Percentiles rank a stretch among this genome's conserved stretches.
Conservation (phyloP, 768 basidiomycete genomes). For the Agrocybe pediades region DNA sequence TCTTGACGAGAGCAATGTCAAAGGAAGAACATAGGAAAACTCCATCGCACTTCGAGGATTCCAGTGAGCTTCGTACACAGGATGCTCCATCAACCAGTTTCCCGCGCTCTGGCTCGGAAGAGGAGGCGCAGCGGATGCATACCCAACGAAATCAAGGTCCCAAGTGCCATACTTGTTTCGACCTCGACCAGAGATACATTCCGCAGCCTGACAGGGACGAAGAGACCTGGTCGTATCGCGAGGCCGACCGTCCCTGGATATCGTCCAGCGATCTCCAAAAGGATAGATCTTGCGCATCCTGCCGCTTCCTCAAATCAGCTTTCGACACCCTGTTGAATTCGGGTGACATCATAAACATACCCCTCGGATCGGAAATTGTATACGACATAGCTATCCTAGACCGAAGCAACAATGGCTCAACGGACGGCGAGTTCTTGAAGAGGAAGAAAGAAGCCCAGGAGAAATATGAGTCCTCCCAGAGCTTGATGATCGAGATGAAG, state of each 20-base stretch:
- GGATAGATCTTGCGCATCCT: slow-evolving; percentile 7
- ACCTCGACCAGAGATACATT: slow-evolving; percentile 12
- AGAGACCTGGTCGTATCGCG: slow-evolving; percentile 10
- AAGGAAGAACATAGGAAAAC: slow-evolving; percentile 2
- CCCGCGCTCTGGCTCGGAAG: too few species aligned
- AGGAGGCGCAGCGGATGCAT: too few species aligned
- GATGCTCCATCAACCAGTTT: neutral
- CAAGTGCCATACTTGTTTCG: slow-evolving; percentile 13
- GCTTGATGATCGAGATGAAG: slow-evolving; percentile 12
- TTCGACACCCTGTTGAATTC: too few species aligned
- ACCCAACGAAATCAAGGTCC: neutral
- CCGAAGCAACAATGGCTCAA: slow-evolving; percentile 2
- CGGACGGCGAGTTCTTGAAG: neutral
- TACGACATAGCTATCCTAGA: slow-evolving; percentile 4
- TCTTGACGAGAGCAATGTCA: too few species aligned
- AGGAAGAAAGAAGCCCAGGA: neutral
- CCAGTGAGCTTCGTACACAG: neutral
- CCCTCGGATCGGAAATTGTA: too few species aligned
- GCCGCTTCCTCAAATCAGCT: slow-evolving; percentile 9
- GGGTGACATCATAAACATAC: too few species aligned
- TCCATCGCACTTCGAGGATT: slow-evolving; percentile 2
- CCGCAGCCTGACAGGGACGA: slow-evolving; percentile 16
- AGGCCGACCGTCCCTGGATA: slow-evolving; percentile 14
- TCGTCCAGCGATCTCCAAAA: slow-evolving; percentile 7
- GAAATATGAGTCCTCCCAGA: neutral